These are phyloP conservation scores for Pseudomonodictys pantanalensis DNA, from an alignment of 495 filamentous ascomycete species.

Conservation along the genomic window DNA sequence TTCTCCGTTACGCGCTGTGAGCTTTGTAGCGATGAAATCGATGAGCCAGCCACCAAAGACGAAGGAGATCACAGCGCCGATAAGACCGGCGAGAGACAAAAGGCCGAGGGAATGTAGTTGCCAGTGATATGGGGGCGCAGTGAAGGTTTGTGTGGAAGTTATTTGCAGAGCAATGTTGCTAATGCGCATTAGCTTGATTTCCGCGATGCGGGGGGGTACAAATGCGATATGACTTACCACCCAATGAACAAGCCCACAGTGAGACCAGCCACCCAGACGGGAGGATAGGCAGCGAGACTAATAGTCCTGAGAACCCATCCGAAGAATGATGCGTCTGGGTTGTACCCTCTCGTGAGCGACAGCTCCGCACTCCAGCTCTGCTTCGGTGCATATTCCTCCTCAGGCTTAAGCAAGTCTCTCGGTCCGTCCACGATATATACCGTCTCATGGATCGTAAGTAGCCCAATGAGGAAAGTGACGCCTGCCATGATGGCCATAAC, in stretches of 20 bases:
- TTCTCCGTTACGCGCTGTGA: slow-evolving; percentile 1
- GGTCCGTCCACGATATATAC: slow-evolving; percentile 15
- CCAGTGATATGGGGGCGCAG: no score
- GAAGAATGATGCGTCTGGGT: slow-evolving; percentile 9
- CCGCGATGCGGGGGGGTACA: no score
- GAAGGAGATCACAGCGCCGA: slow-evolving; percentile 26
- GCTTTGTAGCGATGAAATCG: slow-evolving; percentile 22
- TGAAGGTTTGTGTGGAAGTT: no score
- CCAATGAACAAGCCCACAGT: no score
- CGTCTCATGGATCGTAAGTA: slow-evolving; percentile 20
- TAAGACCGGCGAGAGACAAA: slow-evolving; percentile 18
- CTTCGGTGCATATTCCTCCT: slow-evolving; percentile 11
- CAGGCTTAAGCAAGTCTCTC: not conserved
- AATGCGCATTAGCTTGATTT: no score
- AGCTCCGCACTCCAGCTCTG: not conserved
- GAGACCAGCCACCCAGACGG: no score
- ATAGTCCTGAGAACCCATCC: slow-evolving; percentile 26
- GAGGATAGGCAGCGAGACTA: no score
- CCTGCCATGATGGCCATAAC: slow-evolving; percentile 16
- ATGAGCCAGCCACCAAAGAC: slow-evolving; percentile 29
- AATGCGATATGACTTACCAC: no score
- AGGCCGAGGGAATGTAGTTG: slow-evolving; percentile 17
- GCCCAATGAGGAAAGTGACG: slow-evolving; percentile 19
- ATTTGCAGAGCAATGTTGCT: no score
- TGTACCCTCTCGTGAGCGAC: not conserved